These are phyloP conservation scores for Aspergillus sp. DNA, from an alignment of 2,329 filamentous ascomycete genomes.

Conservation along the genomic window DNA sequence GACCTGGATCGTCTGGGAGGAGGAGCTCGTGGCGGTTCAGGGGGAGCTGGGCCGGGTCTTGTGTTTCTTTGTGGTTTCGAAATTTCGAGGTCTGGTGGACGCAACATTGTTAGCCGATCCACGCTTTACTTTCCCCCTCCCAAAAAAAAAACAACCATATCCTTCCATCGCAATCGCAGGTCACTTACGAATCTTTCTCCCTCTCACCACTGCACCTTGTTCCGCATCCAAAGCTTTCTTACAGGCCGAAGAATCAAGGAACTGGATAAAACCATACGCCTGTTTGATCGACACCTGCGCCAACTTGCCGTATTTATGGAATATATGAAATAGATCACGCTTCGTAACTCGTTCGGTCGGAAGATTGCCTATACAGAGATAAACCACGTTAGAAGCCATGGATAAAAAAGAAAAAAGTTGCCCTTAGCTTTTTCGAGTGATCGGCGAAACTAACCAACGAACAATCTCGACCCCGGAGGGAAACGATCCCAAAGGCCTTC, in stretches of 20 bases:
- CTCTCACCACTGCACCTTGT: slow-evolving; percentile 73
- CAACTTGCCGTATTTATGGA: slow-evolving; percentile 75
- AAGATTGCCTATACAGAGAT: slow-evolving; percentile 62
- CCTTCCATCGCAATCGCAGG: neutral
- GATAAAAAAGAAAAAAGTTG: neutral
- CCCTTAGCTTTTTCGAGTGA: neutral
- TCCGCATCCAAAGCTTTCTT: slow-evolving; percentile 66
- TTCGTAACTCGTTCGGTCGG: slow-evolving; percentile 91
- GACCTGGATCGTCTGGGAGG: slow-evolving; percentile 54
- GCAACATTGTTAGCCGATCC: neutral
- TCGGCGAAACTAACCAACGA: slow-evolving; percentile 38
- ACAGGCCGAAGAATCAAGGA: slow-evolving; percentile 69
- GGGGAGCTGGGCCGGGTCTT: slow-evolving; percentile 44
- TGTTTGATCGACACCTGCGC: slow-evolving; percentile 96
- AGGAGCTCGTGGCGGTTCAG: slow-evolving; percentile 30
- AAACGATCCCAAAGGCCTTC: slow-evolving; percentile 49
- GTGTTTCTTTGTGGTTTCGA: slow-evolving; percentile 81
- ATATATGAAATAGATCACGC: slow-evolving; percentile 85
- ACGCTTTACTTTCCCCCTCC: neutral
- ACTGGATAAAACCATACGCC: slow-evolving; percentile 95
- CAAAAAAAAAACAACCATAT: neutral
- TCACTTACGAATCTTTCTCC: slow-evolving; percentile 84
- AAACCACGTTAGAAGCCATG: slow-evolving; percentile 4
- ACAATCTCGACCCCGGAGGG: slow-evolving; percentile 42
- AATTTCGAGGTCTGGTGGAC: slow-evolving; percentile 38